phyloP scores from a whole-genome alignment of 176 grass and related monocot genomes.

The Ananas comosus region DNA sequence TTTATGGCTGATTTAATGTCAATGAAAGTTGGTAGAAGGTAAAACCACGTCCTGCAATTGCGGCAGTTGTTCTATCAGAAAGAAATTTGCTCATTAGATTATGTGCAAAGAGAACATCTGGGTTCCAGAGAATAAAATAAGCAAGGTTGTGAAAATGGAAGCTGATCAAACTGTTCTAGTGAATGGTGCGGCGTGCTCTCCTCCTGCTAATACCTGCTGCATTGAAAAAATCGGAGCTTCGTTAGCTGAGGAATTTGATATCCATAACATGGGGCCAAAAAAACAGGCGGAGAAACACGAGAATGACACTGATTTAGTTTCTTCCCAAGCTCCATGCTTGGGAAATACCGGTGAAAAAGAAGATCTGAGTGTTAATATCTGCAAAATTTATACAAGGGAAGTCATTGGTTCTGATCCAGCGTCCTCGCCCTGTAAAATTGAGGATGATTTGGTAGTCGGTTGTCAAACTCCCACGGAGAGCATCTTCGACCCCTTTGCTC shows the following conservation, averaged over 20 bases:
- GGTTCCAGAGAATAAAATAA: background rate
- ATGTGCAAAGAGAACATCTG: background rate
- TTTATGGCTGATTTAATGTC: background rate
- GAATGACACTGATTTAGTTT: slow-evolving; percentile 4
- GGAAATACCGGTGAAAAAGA: slow-evolving; percentile 14
- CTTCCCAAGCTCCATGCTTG: slow-evolving; percentile 12
- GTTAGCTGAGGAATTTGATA: slow-evolving; percentile 4
- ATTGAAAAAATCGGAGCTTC: slow-evolving; percentile 3
- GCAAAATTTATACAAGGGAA: slow-evolving; percentile 16
- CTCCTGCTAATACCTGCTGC: background rate
- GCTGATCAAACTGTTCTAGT: background rate
- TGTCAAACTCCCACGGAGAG: slow-evolving; percentile 47
- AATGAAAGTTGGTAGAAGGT: background rate
- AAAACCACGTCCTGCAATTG: background rate
- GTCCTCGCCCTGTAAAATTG: background rate
- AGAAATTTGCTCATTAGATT: background rate
- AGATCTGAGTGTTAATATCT: slow-evolving; percentile 2
- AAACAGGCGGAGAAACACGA: slow-evolving; percentile 12
- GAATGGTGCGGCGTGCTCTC: background rate
- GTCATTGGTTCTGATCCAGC: slow-evolving; percentile 7
- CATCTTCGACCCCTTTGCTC: slow-evolving; percentile 75
- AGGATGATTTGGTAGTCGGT: slow-evolving; percentile 11
- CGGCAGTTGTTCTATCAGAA: background rate
- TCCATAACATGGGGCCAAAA: slow-evolving; percentile 3
- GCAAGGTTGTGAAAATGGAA: background rate